Evolutionary conservation across 2,329 filamentous ascomycete species (phyloP).

Genomic region (Conoideocrella luteorostrata): DNA sequence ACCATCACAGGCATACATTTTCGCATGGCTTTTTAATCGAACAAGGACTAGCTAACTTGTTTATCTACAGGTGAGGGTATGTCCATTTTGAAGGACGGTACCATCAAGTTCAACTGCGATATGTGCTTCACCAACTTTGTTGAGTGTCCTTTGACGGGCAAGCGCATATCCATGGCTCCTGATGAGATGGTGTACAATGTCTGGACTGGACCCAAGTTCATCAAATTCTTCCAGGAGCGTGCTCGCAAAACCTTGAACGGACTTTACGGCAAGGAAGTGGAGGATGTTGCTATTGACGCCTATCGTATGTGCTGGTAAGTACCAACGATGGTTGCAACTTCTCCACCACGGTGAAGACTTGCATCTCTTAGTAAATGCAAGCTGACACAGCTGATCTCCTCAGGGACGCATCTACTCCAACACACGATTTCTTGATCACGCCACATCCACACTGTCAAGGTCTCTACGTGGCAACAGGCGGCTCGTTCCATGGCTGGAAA

Average conservation of each 20-base stretch:
- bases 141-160: constrained; percentile 38
- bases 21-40: too few species aligned
- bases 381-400: neutral
- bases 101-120: constrained; percentile 57
- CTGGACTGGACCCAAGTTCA: constrained; percentile 32
- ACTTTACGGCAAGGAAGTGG: constrained; percentile 34
- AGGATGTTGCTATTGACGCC: constrained; percentile 31
- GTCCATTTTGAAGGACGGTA: constrained; percentile 38
- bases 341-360: constrained; percentile 2
- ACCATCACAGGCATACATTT: neutral
- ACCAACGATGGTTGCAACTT: constrained; percentile 1
- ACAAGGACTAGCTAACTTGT: too few species aligned
- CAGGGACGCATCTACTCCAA: constrained; percentile 57
- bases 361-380: constrained; percentile 2
- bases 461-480: constrained; percentile 54
- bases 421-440: constrained; percentile 56
- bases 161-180: constrained; percentile 46
- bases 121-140: constrained; percentile 51
- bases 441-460: constrained; percentile 42
- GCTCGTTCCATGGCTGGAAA: constrained; percentile 61
- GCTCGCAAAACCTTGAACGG: constrained; percentile 31
- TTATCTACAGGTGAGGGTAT: constrained; percentile 31
- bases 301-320: constrained; percentile 42
- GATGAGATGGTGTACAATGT: constrained; percentile 34
- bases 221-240: constrained; percentile 38